A percentile compares a stretch with the other conserved stretches of the same genome.
phyloP scores from a whole-genome alignment of 2,329 filamentous ascomycete genomes.

The Aureobasidium lini region DNA sequence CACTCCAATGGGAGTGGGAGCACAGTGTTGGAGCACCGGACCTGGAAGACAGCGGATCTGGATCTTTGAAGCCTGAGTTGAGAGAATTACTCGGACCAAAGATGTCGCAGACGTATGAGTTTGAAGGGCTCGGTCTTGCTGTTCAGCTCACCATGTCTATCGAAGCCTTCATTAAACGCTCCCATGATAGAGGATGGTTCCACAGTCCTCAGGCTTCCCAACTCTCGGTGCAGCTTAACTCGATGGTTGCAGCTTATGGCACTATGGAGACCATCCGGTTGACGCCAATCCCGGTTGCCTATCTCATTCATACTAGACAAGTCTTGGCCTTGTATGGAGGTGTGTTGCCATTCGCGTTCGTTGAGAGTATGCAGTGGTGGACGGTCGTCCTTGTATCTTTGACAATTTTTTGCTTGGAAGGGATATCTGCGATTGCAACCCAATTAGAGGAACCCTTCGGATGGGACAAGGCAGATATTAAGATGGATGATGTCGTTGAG shows the following conservation, averaged over 20 bases:
- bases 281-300: slow-evolving; percentile 58
- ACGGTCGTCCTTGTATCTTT: slow-evolving; percentile 51
- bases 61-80: slow-evolving; percentile 4
- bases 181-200: slow-evolving; percentile 51
- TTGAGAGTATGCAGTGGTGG: slow-evolving; percentile 57
- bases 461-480: slow-evolving; percentile 59
- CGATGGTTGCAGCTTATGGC: slow-evolving; percentile 51
- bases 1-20: slow-evolving; percentile 54
- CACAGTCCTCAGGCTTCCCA: slow-evolving; percentile 51
- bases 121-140: slow-evolving; percentile 51
- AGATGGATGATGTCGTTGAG: slow-evolving; percentile 58
- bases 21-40: slow-evolving; percentile 29
- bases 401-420: slow-evolving; percentile 57
- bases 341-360: slow-evolving; percentile 57
- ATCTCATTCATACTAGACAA: slow-evolving; percentile 58
- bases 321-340: slow-evolving; percentile 54
- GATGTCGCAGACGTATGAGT: slow-evolving; percentile 37
- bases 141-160: slow-evolving; percentile 54
- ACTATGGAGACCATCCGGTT: slow-evolving; percentile 58
- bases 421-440: slow-evolving; percentile 55
- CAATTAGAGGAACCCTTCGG: slow-evolving; percentile 61
- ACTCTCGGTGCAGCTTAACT: slow-evolving; percentile 52
- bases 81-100: background rate
- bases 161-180: slow-evolving; percentile 53
- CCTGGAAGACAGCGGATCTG: slow-evolving; percentile 4